A percentile compares a stretch with the other conserved stretches of the same genome.
Conservation (phyloP, 1,284 basidiomycete genomes). For the Pterula multifida region DNA sequence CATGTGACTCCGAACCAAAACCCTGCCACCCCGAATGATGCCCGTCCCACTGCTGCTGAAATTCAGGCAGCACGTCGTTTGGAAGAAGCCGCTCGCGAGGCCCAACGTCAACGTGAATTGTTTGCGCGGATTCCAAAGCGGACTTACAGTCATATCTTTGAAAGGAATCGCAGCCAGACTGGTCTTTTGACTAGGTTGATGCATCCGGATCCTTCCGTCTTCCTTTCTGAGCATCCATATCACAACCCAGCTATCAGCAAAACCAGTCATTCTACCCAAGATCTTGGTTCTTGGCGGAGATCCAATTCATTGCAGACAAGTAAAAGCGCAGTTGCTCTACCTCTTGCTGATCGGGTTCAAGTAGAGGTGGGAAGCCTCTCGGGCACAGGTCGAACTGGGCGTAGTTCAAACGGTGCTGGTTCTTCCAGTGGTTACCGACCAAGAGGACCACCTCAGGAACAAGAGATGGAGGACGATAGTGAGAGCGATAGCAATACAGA, state of each 20-base stretch:
- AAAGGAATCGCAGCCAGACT: slow-evolving; percentile 38
- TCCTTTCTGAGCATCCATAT: slow-evolving; percentile 49
- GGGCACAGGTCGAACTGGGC: slow-evolving; percentile 9
- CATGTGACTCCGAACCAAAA: background rate
- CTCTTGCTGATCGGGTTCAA: slow-evolving; percentile 46
- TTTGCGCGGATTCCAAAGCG: slow-evolving; percentile 66
- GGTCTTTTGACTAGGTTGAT: slow-evolving; percentile 57
- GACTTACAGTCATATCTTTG: slow-evolving; percentile 34
- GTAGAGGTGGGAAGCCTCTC: slow-evolving; percentile 23
- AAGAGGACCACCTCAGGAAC: slow-evolving; percentile 51
- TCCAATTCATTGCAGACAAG: slow-evolving; percentile 31
- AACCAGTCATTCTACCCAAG: slow-evolving; percentile 5
- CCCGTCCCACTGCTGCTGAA: background rate
- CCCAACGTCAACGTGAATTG: slow-evolving; percentile 58
- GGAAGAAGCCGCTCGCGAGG: slow-evolving; percentile 43
- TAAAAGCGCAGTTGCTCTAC: slow-evolving; percentile 56
- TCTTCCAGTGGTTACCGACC: slow-evolving; percentile 34
- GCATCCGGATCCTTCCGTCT: slow-evolving; percentile 52
- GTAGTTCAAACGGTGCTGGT: background rate
- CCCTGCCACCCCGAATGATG: background rate
- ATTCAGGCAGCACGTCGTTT: slow-evolving; percentile 12
- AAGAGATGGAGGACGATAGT: slow-evolving; percentile 57
- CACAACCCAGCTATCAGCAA: background rate
- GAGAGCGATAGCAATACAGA: slow-evolving; percentile 44
- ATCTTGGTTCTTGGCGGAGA: slow-evolving; percentile 5